Evolutionary conservation across 306 rosid genomes (phyloP), one percentile per base, ranked within the genome.

Genomic region (Cyclanthera cordifolia): DNA sequence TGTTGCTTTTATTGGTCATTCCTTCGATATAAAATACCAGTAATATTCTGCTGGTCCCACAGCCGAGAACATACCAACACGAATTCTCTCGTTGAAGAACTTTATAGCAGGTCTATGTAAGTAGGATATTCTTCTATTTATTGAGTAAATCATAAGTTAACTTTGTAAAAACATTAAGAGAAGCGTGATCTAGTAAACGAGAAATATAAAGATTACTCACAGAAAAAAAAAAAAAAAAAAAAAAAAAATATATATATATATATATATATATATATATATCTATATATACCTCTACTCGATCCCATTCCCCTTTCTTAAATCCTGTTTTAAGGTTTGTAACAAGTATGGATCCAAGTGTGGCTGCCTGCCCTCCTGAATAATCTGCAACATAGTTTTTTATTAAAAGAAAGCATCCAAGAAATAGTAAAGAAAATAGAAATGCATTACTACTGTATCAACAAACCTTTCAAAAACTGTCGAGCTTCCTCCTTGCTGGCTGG

Each of bases 401-500:
- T 12, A 69, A 79, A 55, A 30, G 3, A 19, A 25, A n/a, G 23
- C 53, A 73, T 12, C 52, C 8, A 39, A 48, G 64, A 14, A 70
- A 59, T 27, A 16, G 7, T 23, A 58, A 27, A 58, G 19, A 43
- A 63, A 21, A 63, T 43, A 14, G 53, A 49, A 73, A 23, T 13
- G 24, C 60, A 57, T 69, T 20, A 70, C 43, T 23, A 23, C 12
- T 41, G 20, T 41, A 25, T 67, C 75, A 25, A 27, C 71, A 69
- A 49, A 93, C 96, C 95, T 90, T 86, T 90, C 88, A 90, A 50
- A 85, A 87, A 93, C 68, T 86, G 81, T 0, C 85, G 81, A 70
- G 99, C 99, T 83, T 93, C 99, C 85, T 87, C 91, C 81, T 87
- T 86, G 82, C 83, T 74, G 27, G 90, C 84, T 74, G 96, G 99